These are phyloP conservation scores for Rhynchosporium agropyri DNA, from an alignment of 2,329 filamentous ascomycete genomes.

Conservation along the genomic window DNA sequence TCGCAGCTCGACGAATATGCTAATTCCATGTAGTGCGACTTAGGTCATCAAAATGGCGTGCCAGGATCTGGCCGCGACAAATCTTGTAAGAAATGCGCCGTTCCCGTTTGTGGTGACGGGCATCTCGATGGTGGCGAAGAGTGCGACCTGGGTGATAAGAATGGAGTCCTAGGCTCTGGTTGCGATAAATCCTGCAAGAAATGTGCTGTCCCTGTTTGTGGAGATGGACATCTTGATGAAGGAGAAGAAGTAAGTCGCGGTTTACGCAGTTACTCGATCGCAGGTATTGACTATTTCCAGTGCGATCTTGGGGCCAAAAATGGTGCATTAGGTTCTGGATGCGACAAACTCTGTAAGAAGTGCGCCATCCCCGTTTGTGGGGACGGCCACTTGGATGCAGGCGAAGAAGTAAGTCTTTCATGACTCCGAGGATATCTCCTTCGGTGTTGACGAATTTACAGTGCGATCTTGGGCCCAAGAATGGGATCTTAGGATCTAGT, in stretches of 20 bases:
- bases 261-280: too few species aligned
- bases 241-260: conserved; percentile 5
- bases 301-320: conserved; percentile 3
- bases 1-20: not conserved
- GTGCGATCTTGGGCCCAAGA: conserved; percentile 13
- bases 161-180: not conserved
- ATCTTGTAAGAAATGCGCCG: conserved; percentile 10
- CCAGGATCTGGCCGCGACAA: conserved; percentile 6
- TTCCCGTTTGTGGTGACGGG: conserved; percentile 10
- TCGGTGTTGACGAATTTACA: not conserved
- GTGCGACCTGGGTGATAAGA: conserved; percentile 1
- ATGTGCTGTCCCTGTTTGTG: conserved; percentile 1
- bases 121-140: conserved; percentile 13
- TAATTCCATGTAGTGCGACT: not conserved
- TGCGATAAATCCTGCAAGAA: conserved; percentile 3
- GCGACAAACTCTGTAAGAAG: conserved; percentile 13
- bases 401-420: conserved; percentile 5
- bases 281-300: not conserved
- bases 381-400: conserved; percentile 4
- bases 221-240: conserved; percentile 3
- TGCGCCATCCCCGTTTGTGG: not conserved
- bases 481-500: conserved; percentile 3
- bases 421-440: not conserved
- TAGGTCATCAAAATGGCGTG: conserved; percentile 11
- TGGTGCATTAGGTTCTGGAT: conserved; percentile 9